Base-by-base conservation (phyloP, 2,329 filamentous ascomycete species). In the Aphanocladium album region DNA sequence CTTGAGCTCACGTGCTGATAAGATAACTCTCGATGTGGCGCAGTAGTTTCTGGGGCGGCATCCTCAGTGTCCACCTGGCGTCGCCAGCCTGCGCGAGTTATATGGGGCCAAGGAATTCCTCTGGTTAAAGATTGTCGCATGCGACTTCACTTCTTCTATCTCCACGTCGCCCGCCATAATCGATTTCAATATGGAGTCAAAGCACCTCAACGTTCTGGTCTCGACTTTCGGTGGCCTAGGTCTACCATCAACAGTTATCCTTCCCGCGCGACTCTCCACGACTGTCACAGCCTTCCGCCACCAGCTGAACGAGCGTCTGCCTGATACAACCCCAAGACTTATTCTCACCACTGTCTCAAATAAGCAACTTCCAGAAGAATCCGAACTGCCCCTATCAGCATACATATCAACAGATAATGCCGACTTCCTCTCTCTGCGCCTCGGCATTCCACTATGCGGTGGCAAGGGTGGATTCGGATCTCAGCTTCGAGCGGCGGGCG, bases 401-500 rank as follows among this genome's bases (percentile, higher is more conserved):
- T 82, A 92, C 21, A 80, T 95, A 41, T 77, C 81, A 3, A 71
- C 73, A 37, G 67, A 69, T 5, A 64, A 83, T 57, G 85, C 89
- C 78, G 85, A 86, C 37, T 88, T 98, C 66, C 81, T 99, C 17
- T 88, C 92, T 0, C 83, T 99, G 4, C 90, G 92, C 58, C 85
- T 99, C 33, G 88, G 87, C 7, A 80, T 88, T 1, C 89, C 89
- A 6, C 78, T 97, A 43, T 90, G 89, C 67, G 95, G 96, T 78
- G 96, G 96, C 72, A 99, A 99, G 73, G 95, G 95, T 74, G 95
- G 95, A 70, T 99, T 99, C 72, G 95, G 95, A 58, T 98, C 93
- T 1, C 96, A 99, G 74, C 86, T 99, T 41, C 91, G 96, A 71
- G 95, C 96, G 0, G 95, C 95, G 3, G 95, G 96, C 71, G 95